Evolutionary conservation across 108 stramenopile species (phyloP).

Genomic region (Nitzschia sp.): DNA sequence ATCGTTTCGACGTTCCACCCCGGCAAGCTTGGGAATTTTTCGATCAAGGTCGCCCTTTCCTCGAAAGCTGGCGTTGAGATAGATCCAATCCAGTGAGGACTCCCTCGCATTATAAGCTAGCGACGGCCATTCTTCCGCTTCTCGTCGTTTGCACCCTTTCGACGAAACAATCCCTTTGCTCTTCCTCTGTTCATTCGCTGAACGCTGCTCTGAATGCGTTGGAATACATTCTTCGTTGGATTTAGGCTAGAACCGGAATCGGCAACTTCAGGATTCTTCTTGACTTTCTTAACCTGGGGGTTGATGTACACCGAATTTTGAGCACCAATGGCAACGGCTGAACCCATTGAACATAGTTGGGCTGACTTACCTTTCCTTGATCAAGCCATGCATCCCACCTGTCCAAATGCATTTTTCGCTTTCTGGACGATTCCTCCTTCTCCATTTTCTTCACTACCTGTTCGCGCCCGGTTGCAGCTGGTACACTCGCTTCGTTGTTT

Average conservation of each 20-base stretch:
- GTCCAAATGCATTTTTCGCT: constrained; percentile 73
- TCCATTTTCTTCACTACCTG: constrained; percentile 46
- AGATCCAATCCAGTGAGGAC: neutral
- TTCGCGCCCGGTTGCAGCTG: constrained; percentile 26
- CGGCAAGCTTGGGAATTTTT: constrained; percentile 41
- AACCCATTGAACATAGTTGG: no score
- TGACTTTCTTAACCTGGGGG: constrained; percentile 10
- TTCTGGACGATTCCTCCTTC: constrained; percentile 49
- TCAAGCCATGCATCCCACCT: constrained; percentile 77
- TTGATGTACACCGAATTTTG: no score
- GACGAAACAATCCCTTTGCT: constrained; percentile 47
- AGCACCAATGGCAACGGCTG: no score
- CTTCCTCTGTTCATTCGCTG: constrained; percentile 52
- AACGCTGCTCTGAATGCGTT: constrained; percentile 59
- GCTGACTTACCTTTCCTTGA: constrained; percentile 51
- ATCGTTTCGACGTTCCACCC: constrained; percentile 52
- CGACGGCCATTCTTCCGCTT: neutral
- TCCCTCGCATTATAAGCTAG: neutral
- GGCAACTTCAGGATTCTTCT: neutral
- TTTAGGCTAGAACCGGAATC: neutral
- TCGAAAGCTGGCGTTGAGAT: constrained; percentile 7
- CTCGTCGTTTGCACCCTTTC: constrained; percentile 13
- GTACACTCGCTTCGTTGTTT: constrained; percentile 3
- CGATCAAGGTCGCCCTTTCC: constrained; percentile 9
- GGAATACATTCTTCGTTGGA: constrained; percentile 58